Percentiles rank a stretch among this genome's conserved stretches.
phyloP scores from a whole-genome alignment of 2,329 filamentous ascomycete genomes.

The Lecanicillium sp. region DNA sequence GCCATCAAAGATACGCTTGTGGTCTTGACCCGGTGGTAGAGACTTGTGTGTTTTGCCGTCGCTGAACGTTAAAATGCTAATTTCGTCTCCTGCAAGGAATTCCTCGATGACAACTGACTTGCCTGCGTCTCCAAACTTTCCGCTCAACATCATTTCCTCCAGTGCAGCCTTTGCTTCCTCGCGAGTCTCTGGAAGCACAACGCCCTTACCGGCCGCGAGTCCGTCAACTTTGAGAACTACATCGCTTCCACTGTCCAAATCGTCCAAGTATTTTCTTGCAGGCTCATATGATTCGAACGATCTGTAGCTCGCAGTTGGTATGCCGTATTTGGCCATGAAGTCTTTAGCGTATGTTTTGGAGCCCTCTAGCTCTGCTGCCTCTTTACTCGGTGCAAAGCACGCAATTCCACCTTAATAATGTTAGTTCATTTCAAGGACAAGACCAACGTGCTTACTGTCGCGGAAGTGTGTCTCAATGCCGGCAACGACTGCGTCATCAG shows the following conservation, averaged over 20 bases:
- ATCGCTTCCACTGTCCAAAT: conserved; percentile 35
- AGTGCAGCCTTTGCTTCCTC: conserved; percentile 56
- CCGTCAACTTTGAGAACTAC: conserved; percentile 71
- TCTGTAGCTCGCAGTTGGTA: conserved; percentile 64
- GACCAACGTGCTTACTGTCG: too few species aligned
- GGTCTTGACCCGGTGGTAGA: conserved; percentile 65
- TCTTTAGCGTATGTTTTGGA: conserved; percentile 73
- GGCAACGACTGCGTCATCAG: conserved; percentile 65
- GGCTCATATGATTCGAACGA: conserved; percentile 57
- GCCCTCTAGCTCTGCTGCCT: conserved; percentile 66
- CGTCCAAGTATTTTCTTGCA: conserved; percentile 54
- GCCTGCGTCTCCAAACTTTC: conserved; percentile 58
- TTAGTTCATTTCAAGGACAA: neutral
- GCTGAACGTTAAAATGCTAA: conserved; percentile 59
- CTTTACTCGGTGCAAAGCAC: conserved; percentile 61
- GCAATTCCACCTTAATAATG: conserved; percentile 39
- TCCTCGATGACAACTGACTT: conserved; percentile 67
- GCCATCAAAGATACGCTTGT: conserved; percentile 62
- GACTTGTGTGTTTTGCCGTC: conserved; percentile 57
- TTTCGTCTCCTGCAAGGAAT: conserved; percentile 59
- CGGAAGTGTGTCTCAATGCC: conserved; percentile 66
- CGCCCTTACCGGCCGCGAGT: conserved; percentile 67
- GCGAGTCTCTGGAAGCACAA: conserved; percentile 27
- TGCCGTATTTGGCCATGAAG: conserved; percentile 66
- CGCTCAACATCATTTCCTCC: conserved; percentile 58